Conservation (phyloP, 805 yeast genomes). For the Nakazawaea sp. region DNA sequence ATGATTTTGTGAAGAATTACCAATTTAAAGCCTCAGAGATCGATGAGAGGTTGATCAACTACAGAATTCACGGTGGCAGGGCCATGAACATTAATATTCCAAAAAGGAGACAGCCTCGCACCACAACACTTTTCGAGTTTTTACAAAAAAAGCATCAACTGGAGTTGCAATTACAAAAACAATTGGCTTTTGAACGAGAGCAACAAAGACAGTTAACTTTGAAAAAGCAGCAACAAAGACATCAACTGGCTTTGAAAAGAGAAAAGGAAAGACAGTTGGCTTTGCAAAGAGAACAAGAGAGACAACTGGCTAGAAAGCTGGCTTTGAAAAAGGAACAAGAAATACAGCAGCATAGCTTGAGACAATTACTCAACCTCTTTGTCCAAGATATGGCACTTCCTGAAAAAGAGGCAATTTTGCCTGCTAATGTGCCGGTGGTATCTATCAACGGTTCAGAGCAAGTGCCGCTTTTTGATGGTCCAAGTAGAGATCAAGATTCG, state of each 20-base stretch:
- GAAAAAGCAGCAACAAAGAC: not conserved
- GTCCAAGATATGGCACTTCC: too few species aligned
- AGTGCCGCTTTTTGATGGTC: too few species aligned
- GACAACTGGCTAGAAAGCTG: not conserved
- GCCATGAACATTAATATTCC: slow-evolving; percentile 5
- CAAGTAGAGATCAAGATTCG: too few species aligned
- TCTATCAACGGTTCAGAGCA: too few species aligned
- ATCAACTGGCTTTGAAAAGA: not conserved
- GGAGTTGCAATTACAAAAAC: slow-evolving; percentile 1
- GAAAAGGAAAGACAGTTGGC: not conserved
- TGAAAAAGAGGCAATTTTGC: too few species aligned
- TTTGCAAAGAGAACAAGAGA: not conserved
- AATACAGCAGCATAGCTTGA: not conserved
- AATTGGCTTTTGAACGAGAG: not conserved
- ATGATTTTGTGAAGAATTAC: slow-evolving; percentile 2
- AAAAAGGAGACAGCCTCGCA: too few species aligned
- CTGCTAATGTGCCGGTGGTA: too few species aligned
- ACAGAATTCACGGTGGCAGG: slow-evolving; percentile 2
- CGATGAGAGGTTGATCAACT: slow-evolving; percentile 2
- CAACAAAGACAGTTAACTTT: not conserved
- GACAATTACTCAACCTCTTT: slow-evolving; percentile 1
- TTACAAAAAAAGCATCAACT: not conserved
- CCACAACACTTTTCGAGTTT: not conserved
- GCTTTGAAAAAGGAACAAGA: not conserved
- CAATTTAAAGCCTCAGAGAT: slow-evolving; percentile 3